Evolutionary conservation across 2,329 filamentous ascomycete genomes (phyloP), one percentile per base, ranked within the genome.

Genomic region (Diaporthe longicolla): DNA sequence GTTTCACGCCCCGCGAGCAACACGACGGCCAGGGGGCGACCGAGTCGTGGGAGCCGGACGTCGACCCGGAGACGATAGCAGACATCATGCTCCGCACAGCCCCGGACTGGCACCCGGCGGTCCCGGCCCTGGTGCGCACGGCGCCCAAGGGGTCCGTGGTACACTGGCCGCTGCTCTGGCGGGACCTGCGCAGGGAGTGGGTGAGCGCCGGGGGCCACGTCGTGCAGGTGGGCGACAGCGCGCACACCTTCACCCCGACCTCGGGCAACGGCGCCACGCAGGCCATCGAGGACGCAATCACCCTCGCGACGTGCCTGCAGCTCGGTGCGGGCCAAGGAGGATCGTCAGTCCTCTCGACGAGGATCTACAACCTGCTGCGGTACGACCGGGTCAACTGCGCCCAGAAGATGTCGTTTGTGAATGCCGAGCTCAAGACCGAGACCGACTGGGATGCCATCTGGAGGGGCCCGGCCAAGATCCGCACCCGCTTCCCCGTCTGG

Each of bases 161-260:
- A 75, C 82, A 85, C 77, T 85, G 84, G 71, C 82, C 83, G 77
- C 81, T 85, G 48, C 82, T 84, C 75, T 84, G 82, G 83, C 82
- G 83, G 19, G 80, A 84, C 73, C 83, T 15, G 78, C 82, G 0
- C 75, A 19, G 13, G 29, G 29, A 32, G 29, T 32, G 29, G 29
- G 29, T 32, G 29, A 32, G 29, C 29, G 29, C 29, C 29, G 29
- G 29, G 29, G 29, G 29, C 29, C 29, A 32, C 29, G 29, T 32
- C 29, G 29, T 32, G 29, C 29, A 32, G 29, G 29, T 32, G 29
- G 29, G 29, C 29, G 29, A 32, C 29, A 32, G 29, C 29, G 29
- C 29, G 29, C 29, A 32, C 29, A 32, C 29, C 29, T 32, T 32
- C 29, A 32, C 29, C 29, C 29, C 29, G 29, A 32, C 29, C 29